A percentile compares a stretch with the other conserved stretches of the same genome.
These are phyloP conservation scores for Stipa capillata DNA, from an alignment of 176 grass and related monocot species.

Conservation along the genomic window DNA sequence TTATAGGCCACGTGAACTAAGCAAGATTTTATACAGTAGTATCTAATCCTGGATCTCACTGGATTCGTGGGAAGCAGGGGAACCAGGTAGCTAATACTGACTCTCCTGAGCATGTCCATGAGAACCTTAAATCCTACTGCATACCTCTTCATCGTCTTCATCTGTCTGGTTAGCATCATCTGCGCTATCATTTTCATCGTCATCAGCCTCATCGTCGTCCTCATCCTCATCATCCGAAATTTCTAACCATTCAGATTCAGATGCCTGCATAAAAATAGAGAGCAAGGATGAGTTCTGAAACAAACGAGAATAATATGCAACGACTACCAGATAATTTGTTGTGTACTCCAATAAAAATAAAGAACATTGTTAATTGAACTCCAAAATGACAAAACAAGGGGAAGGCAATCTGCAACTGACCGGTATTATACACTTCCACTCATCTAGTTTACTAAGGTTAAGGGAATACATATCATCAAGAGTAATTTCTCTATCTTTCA, in stretches of 20 bases:
- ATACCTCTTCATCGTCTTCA: constrained; percentile 61
- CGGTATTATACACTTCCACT: constrained; percentile 93
- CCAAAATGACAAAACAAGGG: background rate
- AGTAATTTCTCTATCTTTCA: constrained; percentile 94
- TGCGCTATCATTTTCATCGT: constrained; percentile 41
- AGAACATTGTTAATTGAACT: background rate
- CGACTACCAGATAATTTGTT: background rate
- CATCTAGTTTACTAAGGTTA: constrained; percentile 95
- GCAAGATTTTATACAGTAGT: background rate
- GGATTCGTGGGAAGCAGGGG: background rate
- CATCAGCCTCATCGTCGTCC: constrained; percentile 53
- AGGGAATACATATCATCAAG: constrained; percentile 97
- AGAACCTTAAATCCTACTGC: background rate
- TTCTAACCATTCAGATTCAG: constrained; percentile 96
- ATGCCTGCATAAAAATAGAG: constrained; percentile 42
- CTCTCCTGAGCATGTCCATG: background rate
- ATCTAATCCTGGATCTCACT: background rate
- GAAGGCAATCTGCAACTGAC: constrained; percentile 34
- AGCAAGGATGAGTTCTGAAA: background rate
- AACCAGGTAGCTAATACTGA: background rate
- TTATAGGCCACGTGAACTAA: background rate
- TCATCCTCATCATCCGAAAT: constrained; percentile 75
- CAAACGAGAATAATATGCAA: background rate
- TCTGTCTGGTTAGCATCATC: constrained; percentile 53
- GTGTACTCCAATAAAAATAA: background rate